Conservation (phyloP, 768 basidiomycete genomes). For the Mycena galericulata region DNA sequence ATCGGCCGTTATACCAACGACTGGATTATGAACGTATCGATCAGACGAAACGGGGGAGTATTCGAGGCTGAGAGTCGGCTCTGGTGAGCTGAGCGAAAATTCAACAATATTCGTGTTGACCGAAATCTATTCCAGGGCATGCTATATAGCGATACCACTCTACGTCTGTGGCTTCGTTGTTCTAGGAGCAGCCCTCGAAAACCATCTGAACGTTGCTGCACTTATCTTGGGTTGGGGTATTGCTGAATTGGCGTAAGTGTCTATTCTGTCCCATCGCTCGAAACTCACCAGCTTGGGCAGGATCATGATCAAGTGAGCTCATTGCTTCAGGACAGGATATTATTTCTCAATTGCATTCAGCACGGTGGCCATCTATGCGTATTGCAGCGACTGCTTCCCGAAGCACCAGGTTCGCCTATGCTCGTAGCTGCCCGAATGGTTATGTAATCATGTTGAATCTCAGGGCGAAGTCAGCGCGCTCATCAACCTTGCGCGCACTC, state of each 20-base stretch:
- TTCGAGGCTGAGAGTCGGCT: slow-evolving; percentile 70
- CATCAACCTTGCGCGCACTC: slow-evolving; percentile 63
- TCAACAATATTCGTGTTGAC: neutral
- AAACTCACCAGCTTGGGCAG: neutral
- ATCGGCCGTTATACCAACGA: slow-evolving; percentile 66
- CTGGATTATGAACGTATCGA: slow-evolving; percentile 58
- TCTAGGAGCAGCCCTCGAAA: slow-evolving; percentile 62
- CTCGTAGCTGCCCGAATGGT: neutral
- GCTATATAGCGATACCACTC: slow-evolving; percentile 63
- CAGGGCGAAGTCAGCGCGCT: slow-evolving; percentile 67
- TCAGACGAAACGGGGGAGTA: slow-evolving; percentile 64
- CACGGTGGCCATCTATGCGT: slow-evolving; percentile 45
- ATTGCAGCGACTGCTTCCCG: slow-evolving; percentile 56
- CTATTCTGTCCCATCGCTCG: neutral
- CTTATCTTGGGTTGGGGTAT: slow-evolving; percentile 71
- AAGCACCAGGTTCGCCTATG: slow-evolving; percentile 43
- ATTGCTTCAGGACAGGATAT: neutral
- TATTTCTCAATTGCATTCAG: neutral
- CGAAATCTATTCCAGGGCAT: slow-evolving; percentile 50
- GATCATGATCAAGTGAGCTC: slow-evolving; percentile 12
- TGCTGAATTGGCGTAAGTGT: slow-evolving; percentile 45
- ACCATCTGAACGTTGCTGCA: slow-evolving; percentile 57
- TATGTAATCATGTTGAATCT: neutral
- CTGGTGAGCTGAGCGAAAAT: slow-evolving; percentile 47
- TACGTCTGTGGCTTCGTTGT: slow-evolving; percentile 65